These are phyloP conservation scores for Russula olivacea DNA, from an alignment of 768 basidiomycete species.

Conservation along the genomic window DNA sequence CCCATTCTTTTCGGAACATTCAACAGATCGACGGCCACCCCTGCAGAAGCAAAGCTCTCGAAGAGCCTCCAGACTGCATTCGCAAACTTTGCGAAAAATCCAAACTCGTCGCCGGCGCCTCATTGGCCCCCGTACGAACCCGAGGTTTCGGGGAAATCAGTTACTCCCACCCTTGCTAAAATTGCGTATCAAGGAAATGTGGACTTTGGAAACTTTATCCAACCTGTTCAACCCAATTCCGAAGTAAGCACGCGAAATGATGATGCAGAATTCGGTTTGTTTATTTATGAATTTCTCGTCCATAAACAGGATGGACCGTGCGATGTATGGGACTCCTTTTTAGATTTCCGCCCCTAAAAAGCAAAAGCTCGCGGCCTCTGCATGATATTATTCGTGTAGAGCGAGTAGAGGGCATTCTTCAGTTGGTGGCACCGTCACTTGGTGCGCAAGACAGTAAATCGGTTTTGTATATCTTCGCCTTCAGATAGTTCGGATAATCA, in stretches of 20 bases:
- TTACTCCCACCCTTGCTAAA: conserved; percentile 1
- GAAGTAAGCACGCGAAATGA: background rate
- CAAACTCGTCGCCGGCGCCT: background rate
- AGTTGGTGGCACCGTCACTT: too few relatives aligned
- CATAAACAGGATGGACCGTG: background rate
- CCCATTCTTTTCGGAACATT: conserved; percentile 30
- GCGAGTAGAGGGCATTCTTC: too few relatives aligned
- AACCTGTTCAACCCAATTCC: background rate
- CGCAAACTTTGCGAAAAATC: conserved; percentile 12
- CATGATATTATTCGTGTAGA: too few relatives aligned
- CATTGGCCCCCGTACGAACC: conserved; percentile 11
- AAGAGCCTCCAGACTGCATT: conserved; percentile 22
- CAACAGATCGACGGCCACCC: conserved; percentile 27
- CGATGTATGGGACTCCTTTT: background rate
- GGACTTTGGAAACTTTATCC: background rate
- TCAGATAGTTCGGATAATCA: too few relatives aligned
- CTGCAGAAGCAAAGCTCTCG: conserved; percentile 26
- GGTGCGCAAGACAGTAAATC: too few relatives aligned
- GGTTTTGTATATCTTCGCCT: too few relatives aligned
- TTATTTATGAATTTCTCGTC: background rate
- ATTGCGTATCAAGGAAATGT: conserved; percentile 11
- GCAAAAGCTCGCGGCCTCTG: background rate
- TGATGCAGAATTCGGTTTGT: too few relatives aligned
- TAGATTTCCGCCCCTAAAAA: background rate
- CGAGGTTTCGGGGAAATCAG: background rate